Percentiles rank a stretch among this genome's conserved stretches.
phyloP scores from a whole-genome alignment of 306 rosid genomes.

The Begonia fuchsioides region DNA sequence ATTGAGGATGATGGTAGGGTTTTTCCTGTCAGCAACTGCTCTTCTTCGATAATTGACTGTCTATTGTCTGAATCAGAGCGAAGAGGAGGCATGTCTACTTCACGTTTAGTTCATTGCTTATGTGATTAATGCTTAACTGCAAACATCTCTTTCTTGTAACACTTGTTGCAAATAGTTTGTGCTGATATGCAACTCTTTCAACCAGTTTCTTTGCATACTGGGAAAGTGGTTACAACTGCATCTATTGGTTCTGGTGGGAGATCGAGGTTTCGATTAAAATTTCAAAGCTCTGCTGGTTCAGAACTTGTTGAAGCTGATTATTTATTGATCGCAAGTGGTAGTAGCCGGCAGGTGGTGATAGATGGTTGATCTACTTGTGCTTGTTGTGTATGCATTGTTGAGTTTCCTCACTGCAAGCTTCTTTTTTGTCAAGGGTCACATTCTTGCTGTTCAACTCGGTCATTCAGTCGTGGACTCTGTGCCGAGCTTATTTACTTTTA shows the following conservation, averaged over 20 bases:
- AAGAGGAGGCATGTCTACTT: slow-evolving; percentile 40
- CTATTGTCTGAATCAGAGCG: slow-evolving; percentile 55
- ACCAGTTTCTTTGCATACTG: slow-evolving; percentile 75
- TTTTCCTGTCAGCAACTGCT: slow-evolving; percentile 82
- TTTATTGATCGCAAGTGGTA: slow-evolving; percentile 79
- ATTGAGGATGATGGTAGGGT: slow-evolving; percentile 90
- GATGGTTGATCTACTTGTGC: slow-evolving; percentile 14
- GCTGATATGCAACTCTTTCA: slow-evolving; percentile 23
- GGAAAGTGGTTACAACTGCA: slow-evolving; percentile 43
- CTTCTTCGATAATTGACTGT: slow-evolving; percentile 73
- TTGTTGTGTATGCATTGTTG: slow-evolving; percentile 8
- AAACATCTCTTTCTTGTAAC: background rate
- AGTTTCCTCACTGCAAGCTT: slow-evolving; percentile 11
- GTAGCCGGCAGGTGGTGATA: slow-evolving; percentile 65
- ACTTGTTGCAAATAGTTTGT: slow-evolving; percentile 8
- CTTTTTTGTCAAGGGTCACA: slow-evolving; percentile 50
- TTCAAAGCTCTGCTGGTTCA: slow-evolving; percentile 30
- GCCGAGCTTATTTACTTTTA: slow-evolving; percentile 85
- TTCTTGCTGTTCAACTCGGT: slow-evolving; percentile 83
- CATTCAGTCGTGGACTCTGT: slow-evolving; percentile 82
- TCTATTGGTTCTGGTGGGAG: slow-evolving; percentile 32
- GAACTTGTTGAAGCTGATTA: slow-evolving; percentile 65
- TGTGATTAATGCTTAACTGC: background rate
- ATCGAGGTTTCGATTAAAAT: slow-evolving; percentile 51
- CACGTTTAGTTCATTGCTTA: background rate